A percentile compares a stretch with the other conserved stretches of the same genome.
These are phyloP conservation scores for Aquilaria agallochum DNA, from an alignment of 441 rosid genomes.

Conservation along the genomic window DNA sequence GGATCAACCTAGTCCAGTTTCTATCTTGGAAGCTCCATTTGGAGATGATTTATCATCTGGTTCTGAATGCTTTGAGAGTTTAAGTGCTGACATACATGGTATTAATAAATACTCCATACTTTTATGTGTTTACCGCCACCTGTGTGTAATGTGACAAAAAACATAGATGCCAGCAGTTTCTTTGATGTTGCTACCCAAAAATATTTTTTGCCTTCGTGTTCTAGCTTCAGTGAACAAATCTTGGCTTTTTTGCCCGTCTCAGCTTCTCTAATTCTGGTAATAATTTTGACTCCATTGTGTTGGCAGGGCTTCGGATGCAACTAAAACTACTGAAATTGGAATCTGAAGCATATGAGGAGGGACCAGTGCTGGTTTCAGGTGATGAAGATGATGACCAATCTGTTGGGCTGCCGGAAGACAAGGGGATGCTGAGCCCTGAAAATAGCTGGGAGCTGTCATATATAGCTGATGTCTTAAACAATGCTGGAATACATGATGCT, in stretches of 20 bases:
- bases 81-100: slow-evolving; percentile 94
- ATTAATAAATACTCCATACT: slow-evolving; percentile 6
- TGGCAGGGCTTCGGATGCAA: slow-evolving; percentile 86
- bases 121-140: no score
- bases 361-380: slow-evolving; percentile 52
- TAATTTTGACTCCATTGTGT: slow-evolving; percentile 3
- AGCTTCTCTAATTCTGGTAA: slow-evolving; percentile 3
- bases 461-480: slow-evolving; percentile 40
- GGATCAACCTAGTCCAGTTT: slow-evolving; percentile 95
- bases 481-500: slow-evolving; percentile 43
- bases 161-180: no score
- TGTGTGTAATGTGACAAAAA: no score
- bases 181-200: no score
- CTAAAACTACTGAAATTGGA: slow-evolving; percentile 88
- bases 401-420: slow-evolving; percentile 24
- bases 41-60: slow-evolving; percentile 65
- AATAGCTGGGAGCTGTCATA: slow-evolving; percentile 58
- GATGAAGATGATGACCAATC: slow-evolving; percentile 59
- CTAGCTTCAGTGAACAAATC: no score
- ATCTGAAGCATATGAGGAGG: slow-evolving; percentile 64
- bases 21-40: slow-evolving; percentile 88
- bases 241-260: no score
- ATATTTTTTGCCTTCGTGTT: no score
- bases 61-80: slow-evolving; percentile 92
- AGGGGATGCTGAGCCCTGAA: slow-evolving; percentile 24